Base-by-base conservation (phyloP, 169 alveolate genomes). In the Neospora caninum region DNA sequence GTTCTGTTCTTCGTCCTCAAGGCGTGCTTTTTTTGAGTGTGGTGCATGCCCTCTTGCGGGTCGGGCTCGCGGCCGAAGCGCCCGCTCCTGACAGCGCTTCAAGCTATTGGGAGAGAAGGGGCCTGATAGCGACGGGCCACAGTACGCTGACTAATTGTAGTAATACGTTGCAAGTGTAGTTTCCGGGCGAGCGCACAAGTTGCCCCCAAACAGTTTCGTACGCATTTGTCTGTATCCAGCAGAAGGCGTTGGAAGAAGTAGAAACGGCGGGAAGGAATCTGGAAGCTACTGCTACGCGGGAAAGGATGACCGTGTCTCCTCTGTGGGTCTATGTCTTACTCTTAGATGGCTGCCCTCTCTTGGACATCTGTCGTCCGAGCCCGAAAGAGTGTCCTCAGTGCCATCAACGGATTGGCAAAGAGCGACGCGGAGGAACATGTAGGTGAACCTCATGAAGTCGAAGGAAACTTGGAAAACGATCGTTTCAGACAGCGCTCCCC, bases 381-480 rank as follows among this genome's bases (percentile, higher is more conserved):
- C n/a, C 89, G 34, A 43, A 39, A 69, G 89, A 82, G 70, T 82
- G 89, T 41, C 69, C 89, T 13, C 89, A 82, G 34, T 82, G 89
- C 41, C 89, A 82, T 45, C 89, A 82, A 45, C 89, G 31, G 22
- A 29, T 82, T 25, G 69, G 89, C 34, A 45, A 34, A 34, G 31
- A 78, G n/a, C 87, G 43, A 9, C 87, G 39, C 39, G 87, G 87
- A 18, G 87, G 87, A 27, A 78, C 41, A 16, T 78, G 87, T 78
- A 78, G n/a, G 87, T 39, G 39, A 34, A 22, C 25, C 29, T 16
- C 20, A 45, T 20, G 43, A 78, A 31, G 45, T 34, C 49, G 45
- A 22, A 78, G 34, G 36, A 29, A 64, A 16, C 31, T 4, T 58
- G 78, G 78, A 27, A 0, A 29, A 49, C 58, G 6, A 49, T 49